Evolutionary conservation across 2,329 filamentous ascomycete genomes (phyloP), one percentile per base, ranked within the genome.

Genomic region (Thielaviopsis populi): DNA sequence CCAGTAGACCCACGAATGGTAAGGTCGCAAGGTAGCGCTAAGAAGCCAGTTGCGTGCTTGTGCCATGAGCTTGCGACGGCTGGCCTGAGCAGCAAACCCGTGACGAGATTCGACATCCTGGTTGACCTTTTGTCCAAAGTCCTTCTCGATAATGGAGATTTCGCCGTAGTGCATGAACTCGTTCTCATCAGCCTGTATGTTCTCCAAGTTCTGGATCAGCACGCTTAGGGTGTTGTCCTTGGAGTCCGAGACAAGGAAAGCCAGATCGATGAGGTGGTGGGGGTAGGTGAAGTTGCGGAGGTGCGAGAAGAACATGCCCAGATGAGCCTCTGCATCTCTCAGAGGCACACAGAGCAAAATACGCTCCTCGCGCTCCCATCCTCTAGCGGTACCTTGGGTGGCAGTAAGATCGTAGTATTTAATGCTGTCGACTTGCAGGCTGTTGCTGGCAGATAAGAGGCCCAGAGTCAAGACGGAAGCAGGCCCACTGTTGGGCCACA

Each of bases 1-100:
- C 94, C 94, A 99, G 73, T 99, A 99, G 10, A 99, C 94, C 94
- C 94, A 99, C 68, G 91, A 96, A 73, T 99, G 94, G 62, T 94
- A 95, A 1, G 94, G 94, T 53, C 94, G 85, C 63, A 99, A 77
- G 24, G 94, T 92, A 48, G 94, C 92, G 70, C 91, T 96, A 64
- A 99, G 77, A 62, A 99, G 79, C 94, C 94, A 99, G 75, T 99
- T 99, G 67, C 94, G 83, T 61, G 94, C 94, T 76, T 96, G 91
- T 0, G 94, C 94, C 94, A 99, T 99, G 71, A 95, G 81, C 77
- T 99, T 99, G 74, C 94, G 84, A 70, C 94, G 83, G 69, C 87
- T 88, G 27, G 94, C 94, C 75, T 99, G 94, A 0, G 94, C 94
- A 37, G 92, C 94, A 72, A 99, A 99, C 27, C 94, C 95, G 74